Percentiles rank a stretch among this genome's conserved stretches.
These are phyloP conservation scores for Themeda triandra DNA, from an alignment of 176 grass and related monocot species.

Conservation along the genomic window DNA sequence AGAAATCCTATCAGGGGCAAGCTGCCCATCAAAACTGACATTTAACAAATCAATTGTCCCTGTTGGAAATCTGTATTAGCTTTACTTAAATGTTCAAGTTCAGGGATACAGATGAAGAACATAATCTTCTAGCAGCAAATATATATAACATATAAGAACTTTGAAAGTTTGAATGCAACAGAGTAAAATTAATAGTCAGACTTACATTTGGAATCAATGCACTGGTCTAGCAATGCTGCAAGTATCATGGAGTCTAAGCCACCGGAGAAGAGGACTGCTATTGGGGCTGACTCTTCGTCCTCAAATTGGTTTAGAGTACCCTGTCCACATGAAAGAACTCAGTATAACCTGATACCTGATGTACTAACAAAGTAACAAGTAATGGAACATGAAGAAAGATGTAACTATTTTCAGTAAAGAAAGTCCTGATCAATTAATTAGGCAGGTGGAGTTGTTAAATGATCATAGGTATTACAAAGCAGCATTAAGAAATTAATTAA, in stretches of 20 bases:
- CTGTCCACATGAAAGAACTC: constrained; percentile 38
- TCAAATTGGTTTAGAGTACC: constrained; percentile 26
- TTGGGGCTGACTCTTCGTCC: constrained; percentile 55
- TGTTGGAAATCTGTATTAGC: constrained; percentile 37
- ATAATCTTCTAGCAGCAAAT: neutral
- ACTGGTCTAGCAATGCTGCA: constrained; percentile 78
- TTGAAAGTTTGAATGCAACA: neutral
- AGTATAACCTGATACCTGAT: constrained; percentile 14
- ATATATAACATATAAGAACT: neutral
- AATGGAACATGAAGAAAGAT: neutral
- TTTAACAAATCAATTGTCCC: constrained; percentile 93
- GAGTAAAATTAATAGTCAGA: constrained; percentile 21
- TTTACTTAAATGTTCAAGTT: neutral
- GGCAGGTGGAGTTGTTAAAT: neutral
- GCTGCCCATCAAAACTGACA: constrained; percentile 91
- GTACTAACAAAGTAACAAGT: constrained; percentile 17
- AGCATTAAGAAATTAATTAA: neutral
- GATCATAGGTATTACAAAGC: neutral
- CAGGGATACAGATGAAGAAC: neutral
- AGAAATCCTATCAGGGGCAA: constrained; percentile 88
- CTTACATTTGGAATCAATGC: constrained; percentile 74
- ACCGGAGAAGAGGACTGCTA: constrained; percentile 92
- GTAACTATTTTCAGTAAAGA: neutral
- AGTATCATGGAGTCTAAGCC: constrained; percentile 97
- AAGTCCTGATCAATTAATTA: neutral